phyloP scores from a whole-genome alignment of 306 rosid genomes.

The Cucurbita moschata region DNA sequence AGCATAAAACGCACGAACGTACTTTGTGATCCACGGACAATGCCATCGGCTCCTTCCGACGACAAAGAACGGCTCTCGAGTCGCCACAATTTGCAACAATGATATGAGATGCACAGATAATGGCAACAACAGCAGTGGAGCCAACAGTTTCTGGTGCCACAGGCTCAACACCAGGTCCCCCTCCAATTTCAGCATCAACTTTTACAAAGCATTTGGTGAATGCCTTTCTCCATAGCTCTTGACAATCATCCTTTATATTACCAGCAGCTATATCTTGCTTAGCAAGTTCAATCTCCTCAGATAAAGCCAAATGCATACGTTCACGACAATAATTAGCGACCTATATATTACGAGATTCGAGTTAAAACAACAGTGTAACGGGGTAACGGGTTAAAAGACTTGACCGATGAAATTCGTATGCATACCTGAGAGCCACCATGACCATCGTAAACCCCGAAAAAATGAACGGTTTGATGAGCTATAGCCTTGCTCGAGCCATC shows the following conservation, averaged over 20 bases:
- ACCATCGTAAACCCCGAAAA: constrained; percentile 84
- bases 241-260: constrained; percentile 33
- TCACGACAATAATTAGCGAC: constrained; percentile 77
- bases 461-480: constrained; percentile 49
- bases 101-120: constrained; percentile 73
- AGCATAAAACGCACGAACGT: background rate
- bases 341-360: constrained; percentile 16
- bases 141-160: constrained; percentile 90
- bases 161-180: constrained; percentile 39
- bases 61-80: constrained; percentile 85
- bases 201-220: constrained; percentile 61
- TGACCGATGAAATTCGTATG: background rate
- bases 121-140: constrained; percentile 73
- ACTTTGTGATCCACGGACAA: constrained; percentile 86
- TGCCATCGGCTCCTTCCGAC: constrained; percentile 76
- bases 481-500: constrained; percentile 44
- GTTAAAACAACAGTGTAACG: background rate
- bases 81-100: constrained; percentile 81
- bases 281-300: constrained; percentile 55
- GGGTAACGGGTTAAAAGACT: background rate
- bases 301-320: constrained; percentile 62
- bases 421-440: constrained; percentile 85
- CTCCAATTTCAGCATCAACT: constrained; percentile 82
- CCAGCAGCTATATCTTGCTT: constrained; percentile 32
- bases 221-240: constrained; percentile 58